These are phyloP conservation scores for Polygonum maritimum DNA, from an alignment of 148 eudicot species.

Conservation along the genomic window DNA sequence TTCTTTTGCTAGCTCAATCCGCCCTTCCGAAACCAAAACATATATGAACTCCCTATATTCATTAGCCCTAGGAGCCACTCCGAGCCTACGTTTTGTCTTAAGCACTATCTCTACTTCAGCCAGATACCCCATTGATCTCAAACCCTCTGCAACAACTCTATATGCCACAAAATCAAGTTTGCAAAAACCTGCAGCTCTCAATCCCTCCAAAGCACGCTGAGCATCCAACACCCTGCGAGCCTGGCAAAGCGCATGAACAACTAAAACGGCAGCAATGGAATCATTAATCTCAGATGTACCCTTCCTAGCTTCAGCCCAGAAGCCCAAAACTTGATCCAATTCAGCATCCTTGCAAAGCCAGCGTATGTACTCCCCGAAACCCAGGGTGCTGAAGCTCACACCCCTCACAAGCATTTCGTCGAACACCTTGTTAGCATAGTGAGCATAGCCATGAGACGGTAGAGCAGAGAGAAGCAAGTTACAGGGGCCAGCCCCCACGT, in stretches of 20 bases:
- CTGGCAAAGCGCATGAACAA: constrained; percentile 65
- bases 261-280: constrained; percentile 53
- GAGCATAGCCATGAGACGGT: constrained; percentile 37
- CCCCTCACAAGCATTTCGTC: constrained; percentile 61
- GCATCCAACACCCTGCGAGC: constrained; percentile 46
- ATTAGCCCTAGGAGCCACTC: constrained; percentile 68
- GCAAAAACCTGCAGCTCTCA: constrained; percentile 59
- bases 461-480: constrained; percentile 62
- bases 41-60: constrained; percentile 55
- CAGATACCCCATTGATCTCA: constrained; percentile 42
- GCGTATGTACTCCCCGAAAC: constrained; percentile 71
- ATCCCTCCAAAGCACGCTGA: constrained; percentile 37
- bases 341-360: constrained; percentile 33
- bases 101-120: constrained; percentile 52
- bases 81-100: constrained; percentile 80
- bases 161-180: constrained; percentile 94
- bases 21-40: constrained; percentile 51
- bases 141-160: constrained; percentile 62
- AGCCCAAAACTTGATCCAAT: constrained; percentile 27
- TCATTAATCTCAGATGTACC: constrained; percentile 40
- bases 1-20: constrained; percentile 62
- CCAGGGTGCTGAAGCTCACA: constrained; percentile 56
- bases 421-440: constrained; percentile 47
- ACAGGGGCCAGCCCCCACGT: constrained; percentile 36
- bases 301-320: constrained; percentile 41